These are phyloP conservation scores for Canariomyces notabilis DNA, from an alignment of 2,329 filamentous ascomycete species.

Conservation along the genomic window DNA sequence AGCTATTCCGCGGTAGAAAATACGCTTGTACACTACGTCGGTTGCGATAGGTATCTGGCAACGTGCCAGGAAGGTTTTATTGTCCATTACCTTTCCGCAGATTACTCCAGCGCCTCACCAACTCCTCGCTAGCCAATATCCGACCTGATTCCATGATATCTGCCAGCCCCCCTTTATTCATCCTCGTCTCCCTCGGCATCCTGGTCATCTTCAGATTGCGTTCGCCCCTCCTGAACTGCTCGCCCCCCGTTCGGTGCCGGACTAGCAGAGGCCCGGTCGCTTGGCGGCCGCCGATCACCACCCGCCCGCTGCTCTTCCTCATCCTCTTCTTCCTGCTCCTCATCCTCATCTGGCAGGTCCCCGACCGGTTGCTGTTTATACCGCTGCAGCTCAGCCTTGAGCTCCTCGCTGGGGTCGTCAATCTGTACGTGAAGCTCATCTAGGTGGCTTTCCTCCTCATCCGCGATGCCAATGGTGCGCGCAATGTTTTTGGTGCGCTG, in stretches of 20 bases:
- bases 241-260: constrained; percentile 8
- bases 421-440: constrained; percentile 54
- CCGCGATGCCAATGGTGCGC: constrained; percentile 43
- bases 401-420: constrained; percentile 50
- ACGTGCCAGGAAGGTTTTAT: background rate
- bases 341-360: constrained; percentile 36
- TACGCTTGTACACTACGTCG: too few relatives aligned
- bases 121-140: constrained; percentile 7
- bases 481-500: constrained; percentile 61
- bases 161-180: constrained; percentile 21
- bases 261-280: constrained; percentile 6
- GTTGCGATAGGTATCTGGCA: background rate
- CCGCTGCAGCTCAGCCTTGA: constrained; percentile 45
- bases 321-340: constrained; percentile 24
- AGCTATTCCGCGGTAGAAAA: background rate
- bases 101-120: too few relatives aligned
- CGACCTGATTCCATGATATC: background rate
- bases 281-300: constrained; percentile 15
- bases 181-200: constrained; percentile 47
- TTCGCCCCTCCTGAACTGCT: background rate
- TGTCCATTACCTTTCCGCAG: too few relatives aligned
- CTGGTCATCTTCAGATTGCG: constrained; percentile 27
- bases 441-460: constrained; percentile 47
- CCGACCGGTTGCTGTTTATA: constrained; percentile 52
- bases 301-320: constrained; percentile 21